Evolutionary conservation across 2,329 filamentous ascomycete genomes (phyloP), one percentile per base, ranked within the genome.

Genomic region (Sporothrix schenckii): DNA sequence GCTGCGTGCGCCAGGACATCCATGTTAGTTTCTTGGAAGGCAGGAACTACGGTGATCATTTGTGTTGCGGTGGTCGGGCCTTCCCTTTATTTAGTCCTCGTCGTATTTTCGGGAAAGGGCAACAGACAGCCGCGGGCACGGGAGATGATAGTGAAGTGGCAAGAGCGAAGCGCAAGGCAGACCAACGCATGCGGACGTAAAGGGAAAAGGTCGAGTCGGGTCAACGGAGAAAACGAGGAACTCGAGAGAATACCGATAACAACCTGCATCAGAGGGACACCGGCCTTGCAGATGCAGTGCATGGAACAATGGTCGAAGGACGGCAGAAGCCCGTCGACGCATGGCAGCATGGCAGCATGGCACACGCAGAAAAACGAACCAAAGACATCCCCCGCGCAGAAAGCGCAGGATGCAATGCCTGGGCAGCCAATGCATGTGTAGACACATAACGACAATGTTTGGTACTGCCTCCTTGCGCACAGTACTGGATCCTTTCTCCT

Each of bases 381-480:
- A 39, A 41, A 21, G 47, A 30, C 13, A 41, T 4, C 4, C 19
- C 3, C 19, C 3, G 39, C 13, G 27, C 14, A 24, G 14, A 44
- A 5, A 16, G 19, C 41, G 60, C 60, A 65, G 60, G 60, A 65
- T 65, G 19, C 61, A 50, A 19, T 30, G 47, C 61, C 44, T 10
- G 27, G 63, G 41, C 47, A 24, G 47, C 63, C 63, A 53, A 53
- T 53, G 63, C 63, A 66, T 47, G 63, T 27, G 52, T 66, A 47
- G 61, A n/a, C 41, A 39, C 21, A 6, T 34, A 34, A 34, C 34
- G 4, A 34, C 30, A 5, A 34, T 5, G 30, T 34, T 5, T 34
- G 6, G 6, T 34, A 16, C 58, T n/a, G 14, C 39, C 19, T 27
- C 41, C 14, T 1, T 14, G 3, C 10, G 11, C 41, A 44, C 6